These are phyloP conservation scores for Tilletia walkeri DNA, from an alignment of 1,284 basidiomycete species.

Conservation along the genomic window DNA sequence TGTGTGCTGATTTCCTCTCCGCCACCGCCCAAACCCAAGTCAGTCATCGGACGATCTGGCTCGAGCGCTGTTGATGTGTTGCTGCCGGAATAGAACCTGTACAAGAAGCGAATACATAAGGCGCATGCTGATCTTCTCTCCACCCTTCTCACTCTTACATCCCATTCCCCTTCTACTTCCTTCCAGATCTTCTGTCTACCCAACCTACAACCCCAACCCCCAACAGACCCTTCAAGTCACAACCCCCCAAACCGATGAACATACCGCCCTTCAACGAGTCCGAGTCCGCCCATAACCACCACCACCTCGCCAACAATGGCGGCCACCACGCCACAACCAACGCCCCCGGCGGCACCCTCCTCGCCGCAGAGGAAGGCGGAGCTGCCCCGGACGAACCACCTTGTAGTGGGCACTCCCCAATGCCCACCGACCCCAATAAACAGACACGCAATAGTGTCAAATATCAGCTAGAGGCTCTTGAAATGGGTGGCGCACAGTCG, in stretches of 20 bases:
- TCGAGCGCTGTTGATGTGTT: too few species aligned
- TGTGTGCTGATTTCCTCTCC: too few species aligned
- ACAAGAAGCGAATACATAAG: too few species aligned
- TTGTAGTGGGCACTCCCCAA: conserved; percentile 43
- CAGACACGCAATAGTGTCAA: background rate
- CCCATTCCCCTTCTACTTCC: background rate
- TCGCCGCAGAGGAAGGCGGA: conserved; percentile 7
- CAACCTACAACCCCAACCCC: background rate
- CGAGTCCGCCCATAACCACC: background rate
- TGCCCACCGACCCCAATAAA: background rate
- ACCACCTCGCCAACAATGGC: background rate
- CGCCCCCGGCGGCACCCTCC: background rate
- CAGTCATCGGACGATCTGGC: too few species aligned
- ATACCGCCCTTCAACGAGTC: conserved; percentile 15
- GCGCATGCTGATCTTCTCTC: background rate
- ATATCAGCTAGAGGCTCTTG: conserved; percentile 20
- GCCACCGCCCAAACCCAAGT: too few species aligned
- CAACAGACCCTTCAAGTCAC: background rate
- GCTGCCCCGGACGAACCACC: conserved; percentile 34
- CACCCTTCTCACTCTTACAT: background rate
- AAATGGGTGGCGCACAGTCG: conserved; percentile 6
- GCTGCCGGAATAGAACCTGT: too few species aligned
- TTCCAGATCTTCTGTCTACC: background rate
- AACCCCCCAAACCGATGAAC: conserved; percentile 5
- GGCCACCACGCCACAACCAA: background rate